phyloP scores from a whole-genome alignment of 306 rosid genomes.

The Ochetophila trinervis region DNA sequence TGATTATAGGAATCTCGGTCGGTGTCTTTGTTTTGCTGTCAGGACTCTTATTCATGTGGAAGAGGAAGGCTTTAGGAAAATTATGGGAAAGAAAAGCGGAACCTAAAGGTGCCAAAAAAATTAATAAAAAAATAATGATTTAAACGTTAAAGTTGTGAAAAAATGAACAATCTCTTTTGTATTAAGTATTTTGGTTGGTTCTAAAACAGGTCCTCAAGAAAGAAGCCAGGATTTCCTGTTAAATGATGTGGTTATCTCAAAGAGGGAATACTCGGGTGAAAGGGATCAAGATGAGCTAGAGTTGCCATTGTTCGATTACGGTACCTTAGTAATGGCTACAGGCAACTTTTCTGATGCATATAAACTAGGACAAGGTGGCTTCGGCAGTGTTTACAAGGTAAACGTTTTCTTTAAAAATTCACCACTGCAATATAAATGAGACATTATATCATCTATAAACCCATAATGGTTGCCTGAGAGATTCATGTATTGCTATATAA shows the following conservation, averaged over 20 bases:
- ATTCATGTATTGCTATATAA: slow-evolving; percentile 12
- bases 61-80: slow-evolving; percentile 30
- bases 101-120: slow-evolving; percentile 37
- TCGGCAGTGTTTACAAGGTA: slow-evolving; percentile 83
- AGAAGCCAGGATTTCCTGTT: slow-evolving; percentile 49
- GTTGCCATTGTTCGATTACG: slow-evolving; percentile 57
- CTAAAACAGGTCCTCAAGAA: slow-evolving; percentile 43
- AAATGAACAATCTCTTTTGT: neutral
- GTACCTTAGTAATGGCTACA: slow-evolving; percentile 49
- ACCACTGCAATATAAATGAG: neutral
- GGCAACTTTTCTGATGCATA: slow-evolving; percentile 63
- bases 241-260: slow-evolving; percentile 43
- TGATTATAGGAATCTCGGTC: slow-evolving; percentile 34
- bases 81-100: slow-evolving; percentile 13
- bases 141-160: slow-evolving; percentile 2
- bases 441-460: neutral
- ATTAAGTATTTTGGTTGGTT: slow-evolving; percentile 14
- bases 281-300: slow-evolving; percentile 54
- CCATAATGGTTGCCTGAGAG: slow-evolving; percentile 10
- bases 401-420: neutral
- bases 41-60: slow-evolving; percentile 41
- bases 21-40: slow-evolving; percentile 36
- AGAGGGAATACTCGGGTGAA: slow-evolving; percentile 46
- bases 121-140: neutral
- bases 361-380: slow-evolving; percentile 87